These are phyloP conservation scores for Biancaea sappan DNA, from an alignment of 306 rosid genomes.

Conservation along the genomic window DNA sequence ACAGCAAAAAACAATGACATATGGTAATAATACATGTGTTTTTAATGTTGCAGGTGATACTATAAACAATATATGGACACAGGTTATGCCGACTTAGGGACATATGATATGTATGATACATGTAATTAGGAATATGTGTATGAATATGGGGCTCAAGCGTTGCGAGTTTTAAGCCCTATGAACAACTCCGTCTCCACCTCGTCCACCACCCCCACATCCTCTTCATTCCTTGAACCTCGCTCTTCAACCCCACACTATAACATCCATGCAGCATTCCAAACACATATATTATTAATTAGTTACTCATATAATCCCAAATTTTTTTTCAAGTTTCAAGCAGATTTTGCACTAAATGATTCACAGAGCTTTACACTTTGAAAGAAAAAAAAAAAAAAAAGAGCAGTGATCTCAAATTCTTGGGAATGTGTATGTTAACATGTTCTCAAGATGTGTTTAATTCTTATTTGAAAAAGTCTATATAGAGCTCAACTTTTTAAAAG, in stretches of 20 bases:
- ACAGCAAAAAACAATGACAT: not conserved
- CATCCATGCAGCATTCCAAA: not conserved
- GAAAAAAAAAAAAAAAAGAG: too few relatives aligned
- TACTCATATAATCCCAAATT: too few relatives aligned
- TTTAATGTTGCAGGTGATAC: not conserved
- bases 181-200: constrained; percentile 82
- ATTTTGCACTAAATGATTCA: too few relatives aligned
- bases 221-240: not conserved
- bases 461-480: too few relatives aligned
- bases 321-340: too few relatives aligned
- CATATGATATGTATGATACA: not conserved
- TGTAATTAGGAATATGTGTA: not conserved
- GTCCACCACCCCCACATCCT: constrained; percentile 6
- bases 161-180: constrained; percentile 52
- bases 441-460: too few relatives aligned
- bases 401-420: too few relatives aligned
- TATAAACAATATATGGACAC: not conserved
- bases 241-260: constrained; percentile 48
- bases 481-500: too few relatives aligned
- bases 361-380: too few relatives aligned
- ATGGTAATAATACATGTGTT: not conserved
- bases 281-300: too few relatives aligned
- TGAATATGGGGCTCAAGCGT: not conserved
- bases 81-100: not conserved
- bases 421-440: too few relatives aligned